These are phyloP conservation scores for Botrytis fabae DNA, from an alignment of 2,329 filamentous ascomycete species.

Conservation along the genomic window DNA sequence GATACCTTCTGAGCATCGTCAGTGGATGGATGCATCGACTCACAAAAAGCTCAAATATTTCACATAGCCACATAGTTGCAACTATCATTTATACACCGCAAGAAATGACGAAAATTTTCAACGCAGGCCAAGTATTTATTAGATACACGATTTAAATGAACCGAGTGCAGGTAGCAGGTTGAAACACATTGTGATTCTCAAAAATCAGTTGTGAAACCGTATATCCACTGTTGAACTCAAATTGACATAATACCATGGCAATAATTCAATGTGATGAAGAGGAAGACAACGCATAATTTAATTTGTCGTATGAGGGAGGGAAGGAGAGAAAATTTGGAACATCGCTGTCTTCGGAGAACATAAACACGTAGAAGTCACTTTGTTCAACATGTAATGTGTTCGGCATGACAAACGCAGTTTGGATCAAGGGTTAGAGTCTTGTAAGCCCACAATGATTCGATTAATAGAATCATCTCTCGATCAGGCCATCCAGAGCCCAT, in stretches of 20 bases:
- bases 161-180: neutral
- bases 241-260: neutral
- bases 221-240: neutral
- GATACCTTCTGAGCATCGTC: neutral
- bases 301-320: too few relatives aligned
- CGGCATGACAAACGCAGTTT: neutral
- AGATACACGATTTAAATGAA: neutral
- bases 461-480: neutral
- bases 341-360: neutral
- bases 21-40: neutral
- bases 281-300: neutral
- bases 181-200: neutral
- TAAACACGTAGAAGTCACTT: too few relatives aligned
- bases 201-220: neutral
- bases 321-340: neutral
- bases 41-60: neutral
- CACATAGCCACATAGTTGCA: neutral
- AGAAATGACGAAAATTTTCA: neutral
- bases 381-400: neutral
- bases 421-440: neutral
- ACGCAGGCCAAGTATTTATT: neutral
- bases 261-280: neutral
- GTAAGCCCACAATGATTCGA: neutral
- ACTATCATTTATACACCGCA: neutral
- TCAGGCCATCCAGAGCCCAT: neutral